Base-by-base conservation (phyloP, 2,329 filamentous ascomycete species). In the Polychaeton citri region DNA sequence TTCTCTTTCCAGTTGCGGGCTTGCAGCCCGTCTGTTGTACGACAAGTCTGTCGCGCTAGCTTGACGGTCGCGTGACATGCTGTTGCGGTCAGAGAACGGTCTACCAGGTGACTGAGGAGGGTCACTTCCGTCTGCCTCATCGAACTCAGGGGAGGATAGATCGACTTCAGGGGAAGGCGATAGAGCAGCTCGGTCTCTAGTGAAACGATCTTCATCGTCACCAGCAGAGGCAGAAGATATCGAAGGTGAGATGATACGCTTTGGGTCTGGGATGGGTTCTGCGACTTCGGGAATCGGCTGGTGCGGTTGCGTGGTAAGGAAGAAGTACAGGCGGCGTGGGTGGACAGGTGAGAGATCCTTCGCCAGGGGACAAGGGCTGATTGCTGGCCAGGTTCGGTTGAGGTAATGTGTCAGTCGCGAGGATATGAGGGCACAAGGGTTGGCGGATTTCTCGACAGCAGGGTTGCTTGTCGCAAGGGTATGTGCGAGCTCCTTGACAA, bases 121-220 rank as follows among this genome's bases (percentile, higher is more conserved):
- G 53, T 63, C 61, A 47, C 62, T 57, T 30, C 63, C 48, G 35
- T 57, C 71, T 34, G 78, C 73, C 39, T 84, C 81, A 43, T 94
- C 86, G 41, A 92, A 81, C 52, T 94, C 85, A 12, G 81, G 80
- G 12, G 81, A 80, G 2, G 84, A 92, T 7, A 98, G 69, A 52
- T 96, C 88, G 17, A 96, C 77, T 63, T 96, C 90, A 1, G 90
- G 90, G 32, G 86, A 95, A 1, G 85, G 84, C 47, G 86, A 94
- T 47, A 92, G 66, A 46, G 84, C 76, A 40, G 62, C 62, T 30
- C 76, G 70, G 46, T 69, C 65, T 34, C 73, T 66, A 41, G 62
- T 59, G 41, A 73, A 66, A 35, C 68, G 67, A 41, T 72, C 68
- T 33, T 77, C 73, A 48, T 90, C 82, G 45, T 88, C 82, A 7